Evolutionary conservation across 2,329 filamentous ascomycete species (phyloP).

Genomic region (Orbilia quercus): DNA sequence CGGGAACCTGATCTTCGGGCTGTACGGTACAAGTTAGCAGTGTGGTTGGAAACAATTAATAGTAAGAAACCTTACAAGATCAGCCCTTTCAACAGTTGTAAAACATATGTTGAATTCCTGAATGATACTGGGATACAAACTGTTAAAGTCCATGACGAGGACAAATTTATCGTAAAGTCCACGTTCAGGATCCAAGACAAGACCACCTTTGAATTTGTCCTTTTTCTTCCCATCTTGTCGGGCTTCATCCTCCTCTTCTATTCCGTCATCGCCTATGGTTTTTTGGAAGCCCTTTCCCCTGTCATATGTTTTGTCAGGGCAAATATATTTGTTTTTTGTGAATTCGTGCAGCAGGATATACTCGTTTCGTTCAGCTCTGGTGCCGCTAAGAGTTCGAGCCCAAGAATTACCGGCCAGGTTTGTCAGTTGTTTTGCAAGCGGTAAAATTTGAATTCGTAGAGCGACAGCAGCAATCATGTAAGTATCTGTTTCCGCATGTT

Average conservation of each 20-base stretch:
- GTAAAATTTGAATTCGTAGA: conserved; percentile 87
- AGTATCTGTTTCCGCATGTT: conserved; percentile 93
- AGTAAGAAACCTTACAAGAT: conserved; percentile 69
- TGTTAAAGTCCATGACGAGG: conserved; percentile 99
- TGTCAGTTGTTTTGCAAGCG: conserved; percentile 92
- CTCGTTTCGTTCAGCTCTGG: conserved; percentile 95
- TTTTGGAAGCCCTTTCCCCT: conserved; percentile 69
- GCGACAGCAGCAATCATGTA: conserved; percentile 94
- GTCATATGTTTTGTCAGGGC: conserved; percentile 90
- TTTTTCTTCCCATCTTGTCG: conserved; percentile 86
- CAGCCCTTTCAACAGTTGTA: conserved; percentile 87
- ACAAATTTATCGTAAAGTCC: conserved; percentile 98
- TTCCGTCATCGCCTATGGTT: conserved; percentile 71
- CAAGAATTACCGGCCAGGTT: conserved; percentile 98
- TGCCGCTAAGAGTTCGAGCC: conserved; percentile 94
- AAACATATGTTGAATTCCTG: conserved; percentile 99
- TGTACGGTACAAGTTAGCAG: conserved; percentile 61
- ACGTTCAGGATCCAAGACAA: conserved; percentile 97
- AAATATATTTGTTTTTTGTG: conserved; percentile 95
- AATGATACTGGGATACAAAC: conserved; percentile 96
- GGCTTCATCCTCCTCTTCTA: conserved; percentile 56
- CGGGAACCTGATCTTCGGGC: conserved; percentile 87
- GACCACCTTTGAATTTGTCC: conserved; percentile 98
- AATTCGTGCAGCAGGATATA: conserved; percentile 99
- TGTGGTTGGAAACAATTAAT: not conserved